Conservation (phyloP, 2,329 filamentous ascomycete genomes). For the Claviceps monticola region DNA sequence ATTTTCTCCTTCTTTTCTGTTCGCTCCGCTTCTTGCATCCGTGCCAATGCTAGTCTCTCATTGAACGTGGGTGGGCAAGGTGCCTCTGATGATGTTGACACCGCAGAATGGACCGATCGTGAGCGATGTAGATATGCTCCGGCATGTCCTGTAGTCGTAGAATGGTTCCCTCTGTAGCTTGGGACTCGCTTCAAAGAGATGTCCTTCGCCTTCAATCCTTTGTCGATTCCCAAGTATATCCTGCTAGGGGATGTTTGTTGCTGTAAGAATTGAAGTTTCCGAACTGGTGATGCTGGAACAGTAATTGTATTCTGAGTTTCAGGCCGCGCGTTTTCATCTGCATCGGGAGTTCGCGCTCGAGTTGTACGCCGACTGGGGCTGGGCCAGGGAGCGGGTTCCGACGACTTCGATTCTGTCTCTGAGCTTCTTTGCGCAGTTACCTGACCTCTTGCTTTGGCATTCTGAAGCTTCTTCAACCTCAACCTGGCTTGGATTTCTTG, state of each 20-base stretch:
- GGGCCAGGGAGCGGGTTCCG: constrained; percentile 10
- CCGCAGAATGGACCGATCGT: constrained; percentile 22
- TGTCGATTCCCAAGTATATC: constrained; percentile 76
- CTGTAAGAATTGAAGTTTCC: constrained; percentile 33
- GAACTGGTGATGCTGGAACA: constrained; percentile 64
- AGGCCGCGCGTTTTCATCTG: constrained; percentile 10
- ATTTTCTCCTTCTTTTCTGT: constrained; percentile 39
- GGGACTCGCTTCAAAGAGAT: constrained; percentile 70
- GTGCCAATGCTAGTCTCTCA: constrained; percentile 65
- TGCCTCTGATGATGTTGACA: constrained; percentile 14
- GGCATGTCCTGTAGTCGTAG: constrained; percentile 9
- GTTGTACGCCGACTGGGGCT: constrained; percentile 10
- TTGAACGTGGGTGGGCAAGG: constrained; percentile 53
- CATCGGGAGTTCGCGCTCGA: constrained; percentile 15
- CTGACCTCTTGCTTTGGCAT: constrained; percentile 22
- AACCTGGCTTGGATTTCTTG: constrained; percentile 80
- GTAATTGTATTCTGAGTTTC: constrained; percentile 36
- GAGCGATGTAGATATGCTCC: constrained; percentile 32
- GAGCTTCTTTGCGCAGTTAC: constrained; percentile 9
- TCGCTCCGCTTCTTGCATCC: constrained; percentile 37
- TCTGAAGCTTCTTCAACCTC: constrained; percentile 75
- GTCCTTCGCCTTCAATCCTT: constrained; percentile 66
- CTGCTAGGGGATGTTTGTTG: constrained; percentile 64
- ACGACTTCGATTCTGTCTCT: constrained; percentile 8
- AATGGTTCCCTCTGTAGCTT: constrained; percentile 22